These are phyloP conservation scores for Cunninghamia lanceolata DNA, from an alignment of 75 land plant genomes.

Conservation along the genomic window DNA sequence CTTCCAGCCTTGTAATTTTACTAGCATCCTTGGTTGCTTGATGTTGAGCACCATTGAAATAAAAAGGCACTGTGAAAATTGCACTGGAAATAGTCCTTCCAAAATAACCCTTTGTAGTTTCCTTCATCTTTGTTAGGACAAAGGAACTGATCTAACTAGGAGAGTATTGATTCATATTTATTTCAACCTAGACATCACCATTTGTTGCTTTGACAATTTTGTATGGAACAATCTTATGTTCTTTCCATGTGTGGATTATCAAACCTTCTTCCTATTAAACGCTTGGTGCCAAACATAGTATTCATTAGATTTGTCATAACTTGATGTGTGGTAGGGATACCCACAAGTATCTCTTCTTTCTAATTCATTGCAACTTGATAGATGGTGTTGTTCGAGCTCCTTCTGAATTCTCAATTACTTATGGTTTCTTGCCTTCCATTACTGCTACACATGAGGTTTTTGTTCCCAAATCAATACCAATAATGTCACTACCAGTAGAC, in stretches of 20 bases:
- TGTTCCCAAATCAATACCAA: conserved; percentile 57
- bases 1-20: conserved; percentile 63
- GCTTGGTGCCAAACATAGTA: conserved; percentile 53
- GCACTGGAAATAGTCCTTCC: conserved; percentile 52
- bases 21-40: conserved; percentile 80
- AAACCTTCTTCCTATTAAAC: conserved; percentile 51
- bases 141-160: conserved; percentile 66
- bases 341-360: conserved; percentile 56
- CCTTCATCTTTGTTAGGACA: conserved; percentile 61
- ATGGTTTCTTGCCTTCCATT: conserved; percentile 64
- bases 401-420: conserved; percentile 62
- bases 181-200: conserved; percentile 71
- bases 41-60: too few species aligned
- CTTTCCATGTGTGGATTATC: conserved; percentile 59
- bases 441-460: conserved; percentile 48
- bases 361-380: conserved; percentile 57
- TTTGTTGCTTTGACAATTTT: conserved; percentile 60
- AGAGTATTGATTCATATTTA: conserved; percentile 60
- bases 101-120: conserved; percentile 51
- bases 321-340: conserved; percentile 64
- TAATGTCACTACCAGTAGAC: conserved; percentile 53
- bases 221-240: conserved; percentile 61
- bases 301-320: conserved; percentile 60
- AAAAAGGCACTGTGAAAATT: conserved; percentile 60
- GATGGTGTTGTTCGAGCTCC: conserved; percentile 65